A percentile compares a stretch with the other conserved stretches of the same genome.
phyloP scores from a whole-genome alignment of 1,284 basidiomycete species.

The Pseudozyma flocculosa region DNA sequence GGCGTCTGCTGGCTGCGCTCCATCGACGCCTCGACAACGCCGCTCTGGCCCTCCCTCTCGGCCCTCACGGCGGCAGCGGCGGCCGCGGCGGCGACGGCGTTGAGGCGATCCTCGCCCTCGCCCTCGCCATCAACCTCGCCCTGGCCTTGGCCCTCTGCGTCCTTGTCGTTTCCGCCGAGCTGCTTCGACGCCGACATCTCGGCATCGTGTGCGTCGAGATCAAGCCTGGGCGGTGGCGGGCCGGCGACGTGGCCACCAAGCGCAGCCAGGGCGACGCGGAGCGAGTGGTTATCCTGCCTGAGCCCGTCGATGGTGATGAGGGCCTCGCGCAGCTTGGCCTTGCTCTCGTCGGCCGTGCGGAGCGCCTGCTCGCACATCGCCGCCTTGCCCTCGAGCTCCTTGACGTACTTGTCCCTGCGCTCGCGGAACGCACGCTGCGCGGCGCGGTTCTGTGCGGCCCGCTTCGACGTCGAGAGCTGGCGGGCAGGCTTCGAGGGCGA shows the following conservation, averaged over 20 bases:
- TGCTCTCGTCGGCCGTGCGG: constrained; percentile 39
- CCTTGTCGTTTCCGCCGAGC: neutral
- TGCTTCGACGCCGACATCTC: neutral
- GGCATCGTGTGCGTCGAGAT: constrained; percentile 23
- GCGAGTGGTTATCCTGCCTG: constrained; percentile 43
- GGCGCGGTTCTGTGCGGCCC: constrained; percentile 50
- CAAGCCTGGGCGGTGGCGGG: constrained; percentile 15
- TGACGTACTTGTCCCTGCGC: constrained; percentile 46
- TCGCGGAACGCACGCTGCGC: constrained; percentile 53
- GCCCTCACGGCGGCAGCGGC: too few species aligned
- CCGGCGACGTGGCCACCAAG: constrained; percentile 36
- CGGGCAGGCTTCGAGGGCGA: constrained; percentile 20
- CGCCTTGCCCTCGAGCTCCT: constrained; percentile 45
- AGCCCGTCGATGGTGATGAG: constrained; percentile 46
- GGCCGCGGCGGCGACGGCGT: too few species aligned
- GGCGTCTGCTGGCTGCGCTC: too few species aligned
- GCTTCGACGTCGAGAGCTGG: constrained; percentile 42
- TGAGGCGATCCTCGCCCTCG: too few species aligned
- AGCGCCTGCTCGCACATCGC: constrained; percentile 37
- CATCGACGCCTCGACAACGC: too few species aligned
- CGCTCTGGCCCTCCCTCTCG: too few species aligned
- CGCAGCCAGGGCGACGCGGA: constrained; percentile 44
- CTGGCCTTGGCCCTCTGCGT: too few species aligned
- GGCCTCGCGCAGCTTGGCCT: constrained; percentile 32
- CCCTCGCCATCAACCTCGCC: too few species aligned